phyloP scores from a whole-genome alignment of 129 eudicot genomes.

The Sambucus nigra region DNA sequence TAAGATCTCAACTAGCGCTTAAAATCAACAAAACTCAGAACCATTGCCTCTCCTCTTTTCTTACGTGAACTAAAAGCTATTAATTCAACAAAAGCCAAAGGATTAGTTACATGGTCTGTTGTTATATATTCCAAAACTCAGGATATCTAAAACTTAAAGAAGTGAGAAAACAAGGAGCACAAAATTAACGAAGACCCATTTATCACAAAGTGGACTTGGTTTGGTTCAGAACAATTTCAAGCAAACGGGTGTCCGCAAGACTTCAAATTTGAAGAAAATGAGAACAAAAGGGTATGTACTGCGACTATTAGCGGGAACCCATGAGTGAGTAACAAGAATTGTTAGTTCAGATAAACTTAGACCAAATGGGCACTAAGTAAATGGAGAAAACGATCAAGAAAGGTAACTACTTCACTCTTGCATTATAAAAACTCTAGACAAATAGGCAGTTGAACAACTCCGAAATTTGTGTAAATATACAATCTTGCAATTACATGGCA shows the following conservation, averaged over 20 bases:
- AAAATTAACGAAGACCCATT: constrained; percentile 66
- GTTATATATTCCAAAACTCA: constrained; percentile 8
- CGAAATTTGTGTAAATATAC: constrained; percentile 1
- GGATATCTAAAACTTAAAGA: constrained; percentile 6
- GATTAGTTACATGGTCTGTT: constrained; percentile 36
- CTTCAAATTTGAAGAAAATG: constrained; percentile 4
- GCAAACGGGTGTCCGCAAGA: constrained; percentile 33
- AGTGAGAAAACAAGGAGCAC: constrained; percentile 2
- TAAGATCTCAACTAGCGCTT: constrained; percentile 40
- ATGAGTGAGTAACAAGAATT: constrained; percentile 14
- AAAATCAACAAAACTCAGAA: constrained; percentile 27
- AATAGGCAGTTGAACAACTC: constrained; percentile 17
- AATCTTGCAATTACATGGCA: constrained; percentile 19
- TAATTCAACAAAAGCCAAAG: constrained; percentile 19
- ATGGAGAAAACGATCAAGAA: constrained; percentile 4
- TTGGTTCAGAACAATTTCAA: constrained; percentile 21
- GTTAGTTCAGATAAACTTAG: background rate
- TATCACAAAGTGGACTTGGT: background rate
- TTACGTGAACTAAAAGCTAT: constrained; percentile 24
- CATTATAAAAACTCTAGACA: constrained; percentile 24
- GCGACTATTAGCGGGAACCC: constrained; percentile 31
- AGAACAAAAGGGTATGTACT: background rate
- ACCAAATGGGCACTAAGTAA: constrained; percentile 23
- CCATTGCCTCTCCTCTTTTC: constrained; percentile 29
- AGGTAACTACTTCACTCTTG: constrained; percentile 20